phyloP scores from a whole-genome alignment of 176 grass and related monocot species.

The Olyra latifolia region DNA sequence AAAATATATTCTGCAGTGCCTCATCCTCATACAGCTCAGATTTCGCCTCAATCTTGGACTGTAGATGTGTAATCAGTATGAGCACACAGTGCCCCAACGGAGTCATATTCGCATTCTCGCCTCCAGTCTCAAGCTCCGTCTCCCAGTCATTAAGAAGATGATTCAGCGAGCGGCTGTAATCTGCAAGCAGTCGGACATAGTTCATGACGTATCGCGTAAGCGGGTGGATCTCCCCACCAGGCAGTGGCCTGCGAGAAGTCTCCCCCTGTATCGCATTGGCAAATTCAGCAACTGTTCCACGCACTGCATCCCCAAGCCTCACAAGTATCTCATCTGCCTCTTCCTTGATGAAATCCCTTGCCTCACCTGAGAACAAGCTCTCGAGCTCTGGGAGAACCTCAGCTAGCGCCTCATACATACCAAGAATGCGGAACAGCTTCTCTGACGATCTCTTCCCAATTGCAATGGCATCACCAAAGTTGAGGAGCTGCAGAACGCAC shows the following conservation, averaged over 20 bases:
- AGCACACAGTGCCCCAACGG: constrained; percentile 63
- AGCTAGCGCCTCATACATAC: constrained; percentile 76
- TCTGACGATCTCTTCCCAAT: constrained; percentile 70
- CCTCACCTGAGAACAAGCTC: constrained; percentile 61
- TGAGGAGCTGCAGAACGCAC: constrained; percentile 79
- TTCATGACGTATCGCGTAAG: constrained; percentile 91
- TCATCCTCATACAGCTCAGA: constrained; percentile 77
- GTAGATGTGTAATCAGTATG: constrained; percentile 68
- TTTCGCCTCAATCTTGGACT: constrained; percentile 81
- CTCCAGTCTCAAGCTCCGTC: constrained; percentile 24
- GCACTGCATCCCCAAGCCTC: constrained; percentile 67
- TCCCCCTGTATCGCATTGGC: constrained; percentile 75
- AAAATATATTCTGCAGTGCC: constrained; percentile 81
- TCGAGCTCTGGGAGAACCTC: constrained; percentile 68
- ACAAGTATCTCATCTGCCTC: constrained; percentile 60
- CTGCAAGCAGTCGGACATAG: constrained; percentile 68
- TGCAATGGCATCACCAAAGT: constrained; percentile 87
- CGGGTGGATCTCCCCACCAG: constrained; percentile 76
- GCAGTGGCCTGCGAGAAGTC: constrained; percentile 54
- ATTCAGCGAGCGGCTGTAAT: constrained; percentile 67
- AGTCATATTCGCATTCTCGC: constrained; percentile 53
- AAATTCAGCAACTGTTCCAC: constrained; percentile 64
- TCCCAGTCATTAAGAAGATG: constrained; percentile 53
- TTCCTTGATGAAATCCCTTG: constrained; percentile 56
- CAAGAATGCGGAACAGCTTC: constrained; percentile 85